Base-by-base conservation (phyloP, 371 early-diverging fungal genomes). In the Rhizopus sp. region DNA sequence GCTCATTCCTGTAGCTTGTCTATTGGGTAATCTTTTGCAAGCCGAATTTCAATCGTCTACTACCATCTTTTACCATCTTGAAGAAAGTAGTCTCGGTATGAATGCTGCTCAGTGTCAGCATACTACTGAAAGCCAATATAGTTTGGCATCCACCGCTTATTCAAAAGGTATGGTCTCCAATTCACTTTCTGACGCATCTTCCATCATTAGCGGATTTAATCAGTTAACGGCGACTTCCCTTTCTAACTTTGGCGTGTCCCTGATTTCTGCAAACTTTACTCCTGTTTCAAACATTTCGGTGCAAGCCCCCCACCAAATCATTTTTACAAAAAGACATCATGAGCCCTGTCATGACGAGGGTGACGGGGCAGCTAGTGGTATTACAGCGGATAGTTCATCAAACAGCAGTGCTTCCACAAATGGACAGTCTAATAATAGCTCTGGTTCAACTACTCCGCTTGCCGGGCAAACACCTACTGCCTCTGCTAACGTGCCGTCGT, bases 11-110 rank as follows among this genome's bases (percentile, higher is more conserved):
- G 48, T 45, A 10, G 45, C 53, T 10, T 48, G 38, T 8, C 31
- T 62, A 10, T 30, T 62, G 13, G 62, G 62, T 5, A 57, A 56
- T 16, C 45, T 53, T 0, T 44, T 62, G 6, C 47, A 51, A 35
- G 57, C 57, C 1, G 62, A 62, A 37, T 37, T 62, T 9, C 56
- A 57, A 57, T 62, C 62, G 3, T 57, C 62, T 16, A 30, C 53
- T 15, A 29, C 41, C 1, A 31, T 62, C 12, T 53, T 47, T 53
- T 57, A 52, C 15, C 56, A 16, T 30, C 6, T 41, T 16, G 29
- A 23, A 29, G 45, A 45, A 4, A 35, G 39, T 10, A 41, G n/a
- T 0, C 39, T 39, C 10, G 23, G 40, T 32, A 16, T 42, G 17
- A 44, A 62, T 16, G 2, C 47, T 9, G 53, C 49, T 3, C 35